These are phyloP conservation scores for Rhododendron henanense DNA, from an alignment of 148 eudicot genomes.

Conservation along the genomic window DNA sequence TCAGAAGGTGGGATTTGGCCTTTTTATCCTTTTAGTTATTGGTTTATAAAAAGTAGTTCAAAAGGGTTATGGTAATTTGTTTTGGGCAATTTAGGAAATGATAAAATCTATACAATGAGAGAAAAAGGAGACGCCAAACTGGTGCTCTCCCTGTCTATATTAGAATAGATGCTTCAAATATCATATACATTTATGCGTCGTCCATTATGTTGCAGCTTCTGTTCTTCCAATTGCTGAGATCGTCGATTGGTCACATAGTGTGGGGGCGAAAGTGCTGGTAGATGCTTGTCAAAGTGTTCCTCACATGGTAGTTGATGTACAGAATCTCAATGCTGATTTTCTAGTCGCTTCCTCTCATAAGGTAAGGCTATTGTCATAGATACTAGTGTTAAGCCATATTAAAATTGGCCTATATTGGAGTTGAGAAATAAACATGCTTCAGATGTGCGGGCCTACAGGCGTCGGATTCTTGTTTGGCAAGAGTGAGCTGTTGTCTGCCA, in stretches of 20 bases:
- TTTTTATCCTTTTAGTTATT: too few species aligned
- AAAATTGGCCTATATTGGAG: slow-evolving; percentile 13
- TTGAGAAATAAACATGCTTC: slow-evolving; percentile 72
- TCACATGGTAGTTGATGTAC: slow-evolving; percentile 95
- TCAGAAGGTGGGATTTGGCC: too few species aligned
- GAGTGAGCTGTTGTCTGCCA: slow-evolving; percentile 59
- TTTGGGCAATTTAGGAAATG: too few species aligned
- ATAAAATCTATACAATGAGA: too few species aligned
- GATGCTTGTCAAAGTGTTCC: slow-evolving; percentile 99
- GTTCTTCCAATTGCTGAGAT: slow-evolving; percentile 78
- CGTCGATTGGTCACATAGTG: slow-evolving; percentile 73
- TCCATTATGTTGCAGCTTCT: slow-evolving; percentile 52
- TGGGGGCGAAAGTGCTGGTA: slow-evolving; percentile 89
- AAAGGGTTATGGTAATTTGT: too few species aligned
- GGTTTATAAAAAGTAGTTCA: too few species aligned
- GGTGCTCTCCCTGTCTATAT: too few species aligned
- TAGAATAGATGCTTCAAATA: not conserved
- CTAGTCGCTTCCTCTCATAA: slow-evolving; percentile 99
- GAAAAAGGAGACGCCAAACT: too few species aligned
- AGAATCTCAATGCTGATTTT: slow-evolving; percentile 82
- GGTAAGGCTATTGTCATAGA: slow-evolving; percentile 43
- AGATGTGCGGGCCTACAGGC: slow-evolving; percentile 99
- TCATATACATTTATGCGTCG: not conserved
- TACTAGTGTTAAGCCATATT: slow-evolving; percentile 8
- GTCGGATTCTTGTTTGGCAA: slow-evolving; percentile 94